Evolutionary conservation across 176 grass and related monocot genomes (phyloP), one percentile per base, ranked within the genome.

Genomic region (Lolium multiflorum): DNA sequence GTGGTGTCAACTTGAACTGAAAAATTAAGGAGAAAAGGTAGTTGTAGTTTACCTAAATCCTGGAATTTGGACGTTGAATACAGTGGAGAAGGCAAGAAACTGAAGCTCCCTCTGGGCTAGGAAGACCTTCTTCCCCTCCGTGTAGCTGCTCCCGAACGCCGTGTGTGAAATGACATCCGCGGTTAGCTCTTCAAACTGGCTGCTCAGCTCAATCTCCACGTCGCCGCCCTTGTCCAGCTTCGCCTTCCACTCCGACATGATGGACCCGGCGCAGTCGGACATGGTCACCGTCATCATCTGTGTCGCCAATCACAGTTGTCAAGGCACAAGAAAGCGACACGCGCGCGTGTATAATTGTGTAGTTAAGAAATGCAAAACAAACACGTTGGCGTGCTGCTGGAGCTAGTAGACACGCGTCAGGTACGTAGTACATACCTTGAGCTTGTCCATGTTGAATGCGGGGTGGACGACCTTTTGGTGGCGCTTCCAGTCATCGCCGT

Each of bases 231-330:
- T 62, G 0, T 55, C 22, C 55, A 78, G n/a, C 25, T 69, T 37
- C 0, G 63, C 64, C 16, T 86, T 65, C 94, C 94, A 96, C 24
- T 67, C 66, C 7, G 77, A 81, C 20, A 96, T 80, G 91, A 91
- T 96, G 0, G 81, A 89, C 20, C 2, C 69, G 0, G 82, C 73
- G 0, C 89, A 91, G 9, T 83, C 74, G 0, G 84, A 84, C 67
- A 93, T 96, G 18, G 67, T 89, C 17, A 1, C 72, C 12, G 87
- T 96, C 91, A 96, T 89, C 89, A 81, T 88, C 94, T 93, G 15
- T 9, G 59, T 12, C 26, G 48, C 35, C 49, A 85, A 52, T 28
- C 28, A 28, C 28, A 28, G 28, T 79, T 4, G 0, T 16, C 39
- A 76, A 14, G 3, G 4, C 71, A 4, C 5, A 22, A 9, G n/a